Percentiles rank a stretch among this genome's conserved stretches.
These are phyloP conservation scores for Solanum medicagineum DNA, from an alignment of 257 asterid species.

Conservation along the genomic window DNA sequence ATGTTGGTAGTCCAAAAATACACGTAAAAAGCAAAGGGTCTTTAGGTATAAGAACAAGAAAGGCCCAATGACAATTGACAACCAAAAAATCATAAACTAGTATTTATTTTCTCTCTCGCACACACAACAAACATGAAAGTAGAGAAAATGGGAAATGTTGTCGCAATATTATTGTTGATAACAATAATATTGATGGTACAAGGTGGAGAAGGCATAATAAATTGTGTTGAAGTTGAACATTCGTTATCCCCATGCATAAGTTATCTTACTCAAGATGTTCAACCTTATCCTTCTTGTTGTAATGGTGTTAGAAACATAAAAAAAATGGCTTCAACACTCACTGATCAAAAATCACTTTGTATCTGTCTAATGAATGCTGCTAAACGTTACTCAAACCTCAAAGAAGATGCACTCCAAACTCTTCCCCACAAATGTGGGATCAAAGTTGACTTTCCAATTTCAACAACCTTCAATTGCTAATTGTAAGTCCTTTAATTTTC, in stretches of 20 bases:
- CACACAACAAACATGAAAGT: background rate
- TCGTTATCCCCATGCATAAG: background rate
- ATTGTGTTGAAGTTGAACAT: background rate
- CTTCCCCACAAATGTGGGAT: conserved; percentile 2
- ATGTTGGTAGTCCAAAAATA: background rate
- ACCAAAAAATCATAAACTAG: background rate
- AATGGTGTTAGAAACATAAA: background rate
- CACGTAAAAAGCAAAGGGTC: background rate
- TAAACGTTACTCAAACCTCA: background rate
- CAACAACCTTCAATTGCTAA: background rate
- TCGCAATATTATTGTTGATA: background rate
- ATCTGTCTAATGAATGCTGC: background rate
- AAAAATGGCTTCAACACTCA: background rate
- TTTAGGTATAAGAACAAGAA: background rate
- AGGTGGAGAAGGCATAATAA: background rate
- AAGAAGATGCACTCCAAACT: conserved; percentile 2
- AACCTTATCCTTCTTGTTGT: background rate
- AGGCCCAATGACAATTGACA: background rate
- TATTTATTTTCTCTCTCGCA: background rate
- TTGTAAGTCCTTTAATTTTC: background rate
- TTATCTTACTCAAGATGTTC: conserved; percentile 1
- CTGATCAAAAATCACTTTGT: background rate
- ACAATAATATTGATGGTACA: background rate
- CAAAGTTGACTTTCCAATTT: background rate
- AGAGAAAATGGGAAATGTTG: background rate